Percentiles rank a stretch among this genome's conserved stretches.
These are phyloP conservation scores for Venturia aucupariae DNA, from an alignment of 2,329 filamentous ascomycete genomes.

Conservation along the genomic window DNA sequence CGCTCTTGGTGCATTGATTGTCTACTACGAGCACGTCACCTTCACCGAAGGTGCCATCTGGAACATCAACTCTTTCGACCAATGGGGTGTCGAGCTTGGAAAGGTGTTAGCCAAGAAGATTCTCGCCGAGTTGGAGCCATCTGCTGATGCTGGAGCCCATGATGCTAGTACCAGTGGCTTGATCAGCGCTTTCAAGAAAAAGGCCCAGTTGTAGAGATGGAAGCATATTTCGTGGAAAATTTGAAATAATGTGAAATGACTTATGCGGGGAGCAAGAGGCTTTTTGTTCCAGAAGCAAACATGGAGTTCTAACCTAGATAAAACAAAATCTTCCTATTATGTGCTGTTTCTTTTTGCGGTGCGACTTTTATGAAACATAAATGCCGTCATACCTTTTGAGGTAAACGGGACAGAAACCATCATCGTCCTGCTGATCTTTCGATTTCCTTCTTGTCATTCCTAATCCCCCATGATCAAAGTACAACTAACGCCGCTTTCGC, in stretches of 20 bases:
- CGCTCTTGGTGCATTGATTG: slow-evolving; percentile 88
- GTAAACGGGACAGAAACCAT: no score
- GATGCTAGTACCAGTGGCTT: slow-evolving; percentile 83
- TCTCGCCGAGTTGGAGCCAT: slow-evolving; percentile 65
- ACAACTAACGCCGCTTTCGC: slow-evolving; percentile 14
- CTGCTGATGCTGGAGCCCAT: slow-evolving; percentile 63
- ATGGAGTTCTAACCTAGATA: not conserved
- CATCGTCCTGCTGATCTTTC: no score
- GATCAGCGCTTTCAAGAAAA: slow-evolving; percentile 83
- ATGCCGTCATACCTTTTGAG: no score
- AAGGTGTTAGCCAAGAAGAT: slow-evolving; percentile 78
- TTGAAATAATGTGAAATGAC: not conserved
- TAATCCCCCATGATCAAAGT: not conserved
- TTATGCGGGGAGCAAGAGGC: not conserved
- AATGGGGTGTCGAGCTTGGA: slow-evolving; percentile 98
- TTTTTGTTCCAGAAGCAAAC: not conserved
- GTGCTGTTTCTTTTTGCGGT: not conserved
- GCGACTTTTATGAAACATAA: no score
- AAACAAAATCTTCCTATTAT: not conserved
- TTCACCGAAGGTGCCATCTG: slow-evolving; percentile 96
- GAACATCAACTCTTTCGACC: slow-evolving; percentile 99
- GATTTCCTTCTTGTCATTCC: no score
- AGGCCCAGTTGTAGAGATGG: slow-evolving; percentile 8
- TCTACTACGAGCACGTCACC: slow-evolving; percentile 97
- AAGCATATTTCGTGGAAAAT: not conserved